These are phyloP conservation scores for Fusarium denticulatum DNA, from an alignment of 2,329 filamentous ascomycete genomes.

Conservation along the genomic window DNA sequence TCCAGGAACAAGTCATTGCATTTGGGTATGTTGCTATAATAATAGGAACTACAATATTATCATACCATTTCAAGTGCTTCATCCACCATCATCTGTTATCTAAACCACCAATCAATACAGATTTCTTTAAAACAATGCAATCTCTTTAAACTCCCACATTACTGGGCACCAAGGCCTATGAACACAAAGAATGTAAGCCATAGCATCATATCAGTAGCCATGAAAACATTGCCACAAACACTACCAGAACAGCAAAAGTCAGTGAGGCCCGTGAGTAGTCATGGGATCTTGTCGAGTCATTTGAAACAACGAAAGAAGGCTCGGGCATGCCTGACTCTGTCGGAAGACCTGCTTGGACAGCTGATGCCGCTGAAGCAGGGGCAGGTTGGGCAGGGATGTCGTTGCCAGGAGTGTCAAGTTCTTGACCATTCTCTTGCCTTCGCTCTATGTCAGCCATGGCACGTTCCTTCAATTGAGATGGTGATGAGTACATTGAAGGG, in stretches of 20 bases:
- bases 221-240: neutral
- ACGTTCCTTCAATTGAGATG: neutral
- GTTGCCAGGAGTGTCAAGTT: neutral
- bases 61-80: conserved; percentile 27
- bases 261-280: neutral
- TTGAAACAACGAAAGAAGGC: neutral
- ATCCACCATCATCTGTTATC: conserved; percentile 24
- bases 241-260: neutral
- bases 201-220: neutral
- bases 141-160: neutral
- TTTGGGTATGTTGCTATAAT: conserved; percentile 1
- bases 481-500: conserved; percentile 10
- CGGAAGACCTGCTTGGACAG: neutral
- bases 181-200: neutral
- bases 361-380: neutral
- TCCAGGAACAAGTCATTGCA: neutral
- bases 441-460: neutral
- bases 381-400: neutral
- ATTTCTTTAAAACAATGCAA: conserved; percentile 7
- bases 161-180: neutral
- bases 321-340: neutral
- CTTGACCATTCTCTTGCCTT: conserved; percentile 1
- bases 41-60: conserved; percentile 29
- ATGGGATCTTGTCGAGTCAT: neutral
- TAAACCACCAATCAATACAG: conserved; percentile 26